These are phyloP conservation scores for Areca catechu DNA, from an alignment of 176 grass and related monocot genomes.

Conservation along the genomic window DNA sequence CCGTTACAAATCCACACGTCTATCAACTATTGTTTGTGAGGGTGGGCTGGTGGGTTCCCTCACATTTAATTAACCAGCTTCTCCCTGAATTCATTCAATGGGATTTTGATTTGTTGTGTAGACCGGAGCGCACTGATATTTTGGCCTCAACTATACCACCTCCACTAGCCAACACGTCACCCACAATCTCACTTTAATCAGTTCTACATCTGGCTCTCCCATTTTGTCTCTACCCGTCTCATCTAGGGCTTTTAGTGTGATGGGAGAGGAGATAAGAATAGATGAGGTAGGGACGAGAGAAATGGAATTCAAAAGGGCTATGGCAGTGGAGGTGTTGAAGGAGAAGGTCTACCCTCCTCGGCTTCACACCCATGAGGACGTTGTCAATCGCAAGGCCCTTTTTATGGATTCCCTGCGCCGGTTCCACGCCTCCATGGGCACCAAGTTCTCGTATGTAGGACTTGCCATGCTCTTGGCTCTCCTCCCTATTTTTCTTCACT, in stretches of 20 bases:
- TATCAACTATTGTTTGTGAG: neutral
- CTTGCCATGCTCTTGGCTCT: too few relatives aligned
- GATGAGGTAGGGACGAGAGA: neutral
- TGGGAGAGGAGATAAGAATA: constrained; percentile 10
- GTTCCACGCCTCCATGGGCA: constrained; percentile 38
- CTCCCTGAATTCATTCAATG: neutral
- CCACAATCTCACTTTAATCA: neutral
- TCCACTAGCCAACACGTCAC: too few relatives aligned
- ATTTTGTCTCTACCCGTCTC: neutral
- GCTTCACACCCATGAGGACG: constrained; percentile 25
- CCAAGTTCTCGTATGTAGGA: constrained; percentile 35
- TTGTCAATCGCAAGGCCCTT: constrained; percentile 12
- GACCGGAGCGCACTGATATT: too few relatives aligned
- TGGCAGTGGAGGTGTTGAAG: neutral
- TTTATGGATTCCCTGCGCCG: constrained; percentile 43
- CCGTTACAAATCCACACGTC: constrained; percentile 15
- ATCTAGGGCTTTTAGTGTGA: constrained; percentile 2
- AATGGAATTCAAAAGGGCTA: neutral
- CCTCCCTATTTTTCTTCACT: neutral
- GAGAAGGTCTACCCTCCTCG: constrained; percentile 35
- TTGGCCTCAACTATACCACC: too few relatives aligned
- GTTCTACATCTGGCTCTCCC: neutral
- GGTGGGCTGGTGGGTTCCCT: too few relatives aligned
- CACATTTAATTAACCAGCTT: neutral
- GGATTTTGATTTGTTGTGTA: too few relatives aligned